Percentiles rank a stretch among this genome's conserved stretches.
Evolutionary conservation across 192 early-diverging fungal species (phyloP).

Genomic region (Linnemannia schmuckeri): DNA sequence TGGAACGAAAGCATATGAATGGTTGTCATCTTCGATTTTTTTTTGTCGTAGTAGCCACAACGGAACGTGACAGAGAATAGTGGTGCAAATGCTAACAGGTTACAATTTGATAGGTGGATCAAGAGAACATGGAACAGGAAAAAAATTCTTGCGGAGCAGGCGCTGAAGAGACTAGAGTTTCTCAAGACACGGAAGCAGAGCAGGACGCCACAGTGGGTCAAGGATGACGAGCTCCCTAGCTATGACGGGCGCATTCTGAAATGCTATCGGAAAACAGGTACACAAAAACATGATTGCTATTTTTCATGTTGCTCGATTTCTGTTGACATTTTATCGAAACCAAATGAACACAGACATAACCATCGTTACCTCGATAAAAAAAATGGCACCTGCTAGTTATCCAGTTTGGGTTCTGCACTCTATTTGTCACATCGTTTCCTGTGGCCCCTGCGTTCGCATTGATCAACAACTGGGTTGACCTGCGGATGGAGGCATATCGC

Average conservation of each 20-base stretch:
- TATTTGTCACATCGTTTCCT: slow-evolving; percentile 80
- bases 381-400: slow-evolving; percentile 47
- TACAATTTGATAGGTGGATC: slow-evolving; percentile 15
- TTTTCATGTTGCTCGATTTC: background rate
- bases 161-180: slow-evolving; percentile 24
- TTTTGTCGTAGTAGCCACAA: background rate
- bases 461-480: slow-evolving; percentile 70
- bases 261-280: slow-evolving; percentile 48
- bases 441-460: slow-evolving; percentile 76
- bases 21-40: background rate
- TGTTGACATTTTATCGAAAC: background rate
- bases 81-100: too few relatives aligned
- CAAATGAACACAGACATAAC: background rate
- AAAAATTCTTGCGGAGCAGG: slow-evolving; percentile 36
- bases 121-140: slow-evolving; percentile 40
- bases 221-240: slow-evolving; percentile 59
- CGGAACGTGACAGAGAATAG: too few relatives aligned
- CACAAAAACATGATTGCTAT: too few relatives aligned
- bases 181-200: slow-evolving; percentile 17
- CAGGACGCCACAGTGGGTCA: slow-evolving; percentile 49
- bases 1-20: too few relatives aligned
- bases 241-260: slow-evolving; percentile 52
- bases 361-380: background rate
- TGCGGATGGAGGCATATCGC: slow-evolving; percentile 66
- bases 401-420: slow-evolving; percentile 76